A percentile compares a stretch with the other conserved stretches of the same genome.
These are phyloP conservation scores for Kwoniella dendrophila DNA, from an alignment of 768 basidiomycete genomes.

Conservation along the genomic window DNA sequence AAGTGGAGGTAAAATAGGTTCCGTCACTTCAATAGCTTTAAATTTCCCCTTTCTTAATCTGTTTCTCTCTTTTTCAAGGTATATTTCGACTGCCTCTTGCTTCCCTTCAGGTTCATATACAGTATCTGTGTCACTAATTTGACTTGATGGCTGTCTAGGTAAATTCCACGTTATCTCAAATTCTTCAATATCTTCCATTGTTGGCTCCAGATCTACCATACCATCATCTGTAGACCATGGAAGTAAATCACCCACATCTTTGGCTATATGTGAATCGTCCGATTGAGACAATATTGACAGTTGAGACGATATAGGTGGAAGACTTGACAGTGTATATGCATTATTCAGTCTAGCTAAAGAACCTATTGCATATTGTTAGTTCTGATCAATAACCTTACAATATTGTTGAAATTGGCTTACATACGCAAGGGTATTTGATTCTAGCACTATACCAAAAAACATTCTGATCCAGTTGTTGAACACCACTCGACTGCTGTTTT, in stretches of 20 bases:
- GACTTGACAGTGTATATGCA: conserved; percentile 8
- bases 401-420: conserved; percentile 18
- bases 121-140: conserved; percentile 1
- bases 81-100: neutral
- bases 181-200: conserved; percentile 28
- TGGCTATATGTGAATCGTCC: neutral
- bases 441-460: conserved; percentile 38
- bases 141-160: conserved; percentile 1
- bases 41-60: conserved; percentile 24
- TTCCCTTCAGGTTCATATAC: neutral
- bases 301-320: conserved; percentile 6
- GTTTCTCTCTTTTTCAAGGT: neutral
- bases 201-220: conserved; percentile 27
- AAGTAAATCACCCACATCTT: neutral
- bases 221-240: neutral
- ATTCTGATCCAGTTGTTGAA: neutral
- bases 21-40: conserved; percentile 2
- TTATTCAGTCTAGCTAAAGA: conserved; percentile 1
- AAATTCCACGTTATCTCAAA: conserved; percentile 29
- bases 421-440: conserved; percentile 30
- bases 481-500: neutral
- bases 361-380: conserved; percentile 8
- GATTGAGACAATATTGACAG: neutral
- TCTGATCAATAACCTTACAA: neutral
- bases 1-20: neutral